Evolutionary conservation across 208 protist genomes (phyloP).

Genomic region (Phytomonas serpens): DNA sequence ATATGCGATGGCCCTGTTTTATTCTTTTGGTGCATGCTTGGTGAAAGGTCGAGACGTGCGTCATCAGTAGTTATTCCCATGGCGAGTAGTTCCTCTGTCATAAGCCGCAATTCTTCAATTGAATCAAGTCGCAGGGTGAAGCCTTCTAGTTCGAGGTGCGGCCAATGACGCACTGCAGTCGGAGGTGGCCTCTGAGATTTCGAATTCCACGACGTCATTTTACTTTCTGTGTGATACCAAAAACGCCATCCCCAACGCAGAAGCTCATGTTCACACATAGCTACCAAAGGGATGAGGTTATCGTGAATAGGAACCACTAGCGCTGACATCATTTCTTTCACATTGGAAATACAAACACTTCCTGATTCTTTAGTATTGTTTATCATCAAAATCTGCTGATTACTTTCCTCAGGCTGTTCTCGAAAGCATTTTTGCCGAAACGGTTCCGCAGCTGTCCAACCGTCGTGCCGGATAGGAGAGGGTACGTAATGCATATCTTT

Average conservation of each 20-base stretch:
- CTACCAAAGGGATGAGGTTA: constrained; percentile 30
- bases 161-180: constrained; percentile 41
- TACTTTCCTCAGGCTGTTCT: neutral
- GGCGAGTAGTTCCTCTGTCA: constrained; percentile 47
- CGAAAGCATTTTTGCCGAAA: neutral
- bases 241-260: constrained; percentile 70
- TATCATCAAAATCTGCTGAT: no score
- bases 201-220: neutral
- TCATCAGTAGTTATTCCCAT: constrained; percentile 2
- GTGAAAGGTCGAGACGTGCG: neutral
- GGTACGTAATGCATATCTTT: neutral
- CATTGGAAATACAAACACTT: neutral
- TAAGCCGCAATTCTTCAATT: constrained; percentile 28
- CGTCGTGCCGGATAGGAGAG: neutral
- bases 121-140: constrained; percentile 22
- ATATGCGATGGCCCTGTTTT: neutral
- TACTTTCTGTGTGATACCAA: constrained; percentile 3
- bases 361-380: neutral
- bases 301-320: constrained; percentile 21
- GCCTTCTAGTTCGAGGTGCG: constrained; percentile 37
- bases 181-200: neutral
- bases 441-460: neutral
- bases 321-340: neutral
- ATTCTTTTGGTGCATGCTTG: neutral
- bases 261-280: constrained; percentile 26